These are phyloP conservation scores for Stereum hirsutum DNA, from an alignment of 1,284 basidiomycete genomes.

Conservation along the genomic window DNA sequence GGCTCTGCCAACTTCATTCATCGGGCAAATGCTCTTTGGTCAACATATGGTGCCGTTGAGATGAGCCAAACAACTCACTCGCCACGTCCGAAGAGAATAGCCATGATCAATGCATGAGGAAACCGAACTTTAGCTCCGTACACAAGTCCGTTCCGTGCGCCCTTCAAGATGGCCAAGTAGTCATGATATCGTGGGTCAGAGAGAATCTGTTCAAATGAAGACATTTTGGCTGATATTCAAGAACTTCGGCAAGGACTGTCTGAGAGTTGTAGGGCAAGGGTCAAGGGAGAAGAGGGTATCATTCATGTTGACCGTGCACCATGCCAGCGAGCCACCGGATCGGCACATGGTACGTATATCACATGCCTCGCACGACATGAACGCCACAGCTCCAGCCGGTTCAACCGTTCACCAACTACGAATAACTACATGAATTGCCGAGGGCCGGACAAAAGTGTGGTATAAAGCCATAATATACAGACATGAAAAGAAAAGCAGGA, in stretches of 20 bases:
- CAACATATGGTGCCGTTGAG: constrained; percentile 3
- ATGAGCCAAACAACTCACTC: constrained; percentile 44
- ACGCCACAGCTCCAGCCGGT: no score
- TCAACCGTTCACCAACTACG: no score
- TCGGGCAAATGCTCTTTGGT: background rate
- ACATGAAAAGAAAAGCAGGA: background rate
- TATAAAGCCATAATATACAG: background rate
- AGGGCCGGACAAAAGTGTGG: background rate
- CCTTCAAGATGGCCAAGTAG: constrained; percentile 87
- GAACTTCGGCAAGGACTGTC: background rate
- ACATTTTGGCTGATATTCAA: constrained; percentile 14
- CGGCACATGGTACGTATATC: no score
- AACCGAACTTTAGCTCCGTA: constrained; percentile 91
- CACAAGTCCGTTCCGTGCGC: constrained; percentile 90
- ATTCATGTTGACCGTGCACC: background rate
- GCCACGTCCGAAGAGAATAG: constrained; percentile 88
- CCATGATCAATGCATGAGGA: constrained; percentile 99
- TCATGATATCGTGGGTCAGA: constrained; percentile 80
- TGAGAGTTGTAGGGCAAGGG: no score
- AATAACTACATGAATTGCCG: no score
- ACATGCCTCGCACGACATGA: no score
- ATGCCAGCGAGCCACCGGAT: background rate
- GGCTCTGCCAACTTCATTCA: constrained; percentile 54
- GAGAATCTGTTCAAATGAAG: constrained; percentile 35
- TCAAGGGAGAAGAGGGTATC: background rate